Evolutionary conservation across 768 basidiomycete genomes (phyloP).

Genomic region (Calocera cornea): DNA sequence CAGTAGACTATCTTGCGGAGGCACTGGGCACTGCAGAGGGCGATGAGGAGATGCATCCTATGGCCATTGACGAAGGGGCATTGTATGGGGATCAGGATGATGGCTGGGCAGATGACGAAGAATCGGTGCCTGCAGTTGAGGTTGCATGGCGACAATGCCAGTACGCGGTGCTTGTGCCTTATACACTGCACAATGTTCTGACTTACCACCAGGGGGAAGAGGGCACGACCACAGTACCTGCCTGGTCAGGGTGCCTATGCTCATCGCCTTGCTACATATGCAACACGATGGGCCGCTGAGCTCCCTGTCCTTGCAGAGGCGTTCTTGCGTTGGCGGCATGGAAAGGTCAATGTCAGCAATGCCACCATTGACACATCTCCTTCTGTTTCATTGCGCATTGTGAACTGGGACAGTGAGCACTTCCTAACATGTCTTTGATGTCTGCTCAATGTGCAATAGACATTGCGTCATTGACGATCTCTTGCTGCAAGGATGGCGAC

Average conservation of each 20-base stretch:
- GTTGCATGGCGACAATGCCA: too few relatives aligned
- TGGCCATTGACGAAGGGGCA: too few relatives aligned
- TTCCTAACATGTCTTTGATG: neutral
- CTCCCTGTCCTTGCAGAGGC: neutral
- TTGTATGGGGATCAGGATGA: too few relatives aligned
- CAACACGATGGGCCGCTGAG: too few relatives aligned
- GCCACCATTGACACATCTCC: neutral
- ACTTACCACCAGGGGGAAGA: too few relatives aligned
- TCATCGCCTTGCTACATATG: too few relatives aligned
- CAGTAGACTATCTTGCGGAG: neutral
- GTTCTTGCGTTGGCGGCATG: neutral
- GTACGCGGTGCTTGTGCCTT: too few relatives aligned
- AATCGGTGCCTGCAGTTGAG: too few relatives aligned
- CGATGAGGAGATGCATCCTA: neutral
- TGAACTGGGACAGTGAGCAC: neutral
- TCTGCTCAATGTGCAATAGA: neutral
- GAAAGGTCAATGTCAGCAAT: neutral
- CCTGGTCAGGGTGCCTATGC: too few relatives aligned
- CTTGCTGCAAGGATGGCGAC: neutral
- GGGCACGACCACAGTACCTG: too few relatives aligned
- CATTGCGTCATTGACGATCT: neutral
- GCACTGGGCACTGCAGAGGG: neutral
- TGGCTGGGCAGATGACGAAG: too few relatives aligned
- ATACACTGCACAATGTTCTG: too few relatives aligned
- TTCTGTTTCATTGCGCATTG: neutral